Percentiles rank a stretch among this genome's conserved stretches.
These are phyloP conservation scores for Daldinia eschscholtzii DNA, from an alignment of 2,329 filamentous ascomycete genomes.

Conservation along the genomic window DNA sequence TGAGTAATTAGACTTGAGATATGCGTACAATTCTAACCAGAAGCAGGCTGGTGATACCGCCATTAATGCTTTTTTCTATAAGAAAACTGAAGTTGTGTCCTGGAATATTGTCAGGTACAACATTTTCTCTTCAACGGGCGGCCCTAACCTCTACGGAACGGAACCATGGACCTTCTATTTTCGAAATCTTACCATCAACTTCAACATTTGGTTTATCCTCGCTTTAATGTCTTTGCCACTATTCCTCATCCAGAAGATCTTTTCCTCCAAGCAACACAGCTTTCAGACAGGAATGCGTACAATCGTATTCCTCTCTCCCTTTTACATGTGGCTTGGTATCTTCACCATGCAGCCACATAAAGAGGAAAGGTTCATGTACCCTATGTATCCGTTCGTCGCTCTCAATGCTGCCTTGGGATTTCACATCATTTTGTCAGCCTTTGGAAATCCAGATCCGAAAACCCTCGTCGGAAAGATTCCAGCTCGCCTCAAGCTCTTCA, in stretches of 20 bases:
- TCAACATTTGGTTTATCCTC: conserved; percentile 92
- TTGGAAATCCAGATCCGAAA: conserved; percentile 78
- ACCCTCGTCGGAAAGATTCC: conserved; percentile 79
- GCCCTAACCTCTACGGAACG: conserved; percentile 92
- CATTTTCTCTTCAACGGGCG: conserved; percentile 83
- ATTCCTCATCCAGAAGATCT: conserved; percentile 77
- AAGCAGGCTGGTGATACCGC: conserved; percentile 74
- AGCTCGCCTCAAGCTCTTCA: conserved; percentile 76
- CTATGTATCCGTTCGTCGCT: conserved; percentile 89
- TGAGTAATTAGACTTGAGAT: conserved; percentile 58
- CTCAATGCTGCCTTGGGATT: conserved; percentile 88
- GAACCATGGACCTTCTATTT: conserved; percentile 98
- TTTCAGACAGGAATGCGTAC: conserved; percentile 80
- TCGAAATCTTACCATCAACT: conserved; percentile 91
- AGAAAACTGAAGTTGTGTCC: conserved; percentile 79
- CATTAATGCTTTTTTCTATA: conserved; percentile 88
- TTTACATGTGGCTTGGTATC: conserved; percentile 94
- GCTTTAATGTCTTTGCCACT: conserved; percentile 81
- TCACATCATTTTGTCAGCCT: conserved; percentile 80
- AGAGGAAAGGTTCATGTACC: conserved; percentile 99
- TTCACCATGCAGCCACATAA: conserved; percentile 96
- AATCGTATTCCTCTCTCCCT: conserved; percentile 82
- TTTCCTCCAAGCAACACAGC: conserved; percentile 71
- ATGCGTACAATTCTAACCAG: conserved; percentile 27
- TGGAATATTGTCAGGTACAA: conserved; percentile 98